Conservation (phyloP, 2,329 filamentous ascomycete genomes). For the Teratosphaeria epicoccoides region DNA sequence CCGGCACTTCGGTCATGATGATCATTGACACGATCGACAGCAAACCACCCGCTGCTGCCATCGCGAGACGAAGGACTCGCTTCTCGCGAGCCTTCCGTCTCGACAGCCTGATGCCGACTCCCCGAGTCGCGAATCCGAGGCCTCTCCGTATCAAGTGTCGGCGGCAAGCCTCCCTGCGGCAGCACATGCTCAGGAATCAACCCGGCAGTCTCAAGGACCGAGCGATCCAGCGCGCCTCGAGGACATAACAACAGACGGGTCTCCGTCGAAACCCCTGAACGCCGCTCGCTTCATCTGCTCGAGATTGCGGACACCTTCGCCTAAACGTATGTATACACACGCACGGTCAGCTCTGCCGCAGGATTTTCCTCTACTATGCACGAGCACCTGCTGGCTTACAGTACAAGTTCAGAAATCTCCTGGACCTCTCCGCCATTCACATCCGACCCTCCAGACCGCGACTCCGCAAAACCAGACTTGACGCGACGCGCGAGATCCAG, state of each 20-base stretch:
- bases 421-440: background rate
- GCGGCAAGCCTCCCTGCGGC: background rate
- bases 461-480: background rate
- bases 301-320: slow-evolving; percentile 3
- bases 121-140: background rate
- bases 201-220: background rate
- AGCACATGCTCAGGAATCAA: slow-evolving; percentile 6
- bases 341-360: background rate
- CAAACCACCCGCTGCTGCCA: slow-evolving; percentile 5
- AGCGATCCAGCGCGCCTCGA: slow-evolving; percentile 1
- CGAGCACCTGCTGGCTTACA: background rate
- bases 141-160: background rate
- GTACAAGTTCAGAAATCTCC: background rate
- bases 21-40: slow-evolving; percentile 7
- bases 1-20: slow-evolving; percentile 6
- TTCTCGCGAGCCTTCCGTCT: background rate
- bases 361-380: background rate
- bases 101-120: slow-evolving; percentile 1
- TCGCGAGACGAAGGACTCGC: slow-evolving; percentile 1
- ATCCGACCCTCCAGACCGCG: background rate
- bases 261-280: background rate
- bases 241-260: slow-evolving; percentile 3
- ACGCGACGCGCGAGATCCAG: background rate
- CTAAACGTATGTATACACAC: background rate
- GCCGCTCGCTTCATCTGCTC: slow-evolving; percentile 6